Base-by-base conservation (phyloP, 208 protist genomes). In the Jaenimonas drosophilae region DNA sequence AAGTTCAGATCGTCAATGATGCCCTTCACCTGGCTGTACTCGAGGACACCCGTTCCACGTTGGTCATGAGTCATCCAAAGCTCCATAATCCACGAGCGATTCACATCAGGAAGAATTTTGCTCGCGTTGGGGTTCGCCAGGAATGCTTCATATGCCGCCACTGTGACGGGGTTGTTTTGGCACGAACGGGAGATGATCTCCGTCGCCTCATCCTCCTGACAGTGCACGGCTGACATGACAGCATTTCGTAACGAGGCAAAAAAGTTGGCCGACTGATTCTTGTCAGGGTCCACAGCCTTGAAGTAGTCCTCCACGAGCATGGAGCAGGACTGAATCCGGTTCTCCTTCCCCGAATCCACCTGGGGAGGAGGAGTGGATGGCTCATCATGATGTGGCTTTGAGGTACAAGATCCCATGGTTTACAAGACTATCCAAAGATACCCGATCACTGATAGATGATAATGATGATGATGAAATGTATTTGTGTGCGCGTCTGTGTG, bases 51-150 rank as follows among this genome's bases (percentile, higher is more conserved):
- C 45, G 67, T 82, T 53, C 64, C 48, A 56, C 82, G 69, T 11
- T 50, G 40, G 62, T 80, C 69, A 49, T 78, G 76, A 29, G 45
- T 61, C 64, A 82, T 73, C 75, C 71, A 85, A 44, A 82, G 51
- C 51, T 73, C 60, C 74, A 84, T 81, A 33, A 82, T 58, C 47
- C 67, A 78, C 38, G 68, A 62, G 26, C 60, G 59, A 34, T 68
- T 73, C n/a, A 65, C 16, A 53, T 77, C 69, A 16, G 64, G 61
- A 34, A 39, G 38, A 1, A 73, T 50, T 16, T 33, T 49, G 6
- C 25, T 16, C 1, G 31, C 46, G 7, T 54, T 60, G 11, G 50
- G 59, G 16, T 63, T 49, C 11, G 41, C 39, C 43, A 74, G 34
- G 31, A 67, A 77, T 7, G 0, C 23, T 29, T 76, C 64, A 16